These are phyloP conservation scores for Polygonum aviculare DNA, from an alignment of 148 eudicot species.

Conservation along the genomic window DNA sequence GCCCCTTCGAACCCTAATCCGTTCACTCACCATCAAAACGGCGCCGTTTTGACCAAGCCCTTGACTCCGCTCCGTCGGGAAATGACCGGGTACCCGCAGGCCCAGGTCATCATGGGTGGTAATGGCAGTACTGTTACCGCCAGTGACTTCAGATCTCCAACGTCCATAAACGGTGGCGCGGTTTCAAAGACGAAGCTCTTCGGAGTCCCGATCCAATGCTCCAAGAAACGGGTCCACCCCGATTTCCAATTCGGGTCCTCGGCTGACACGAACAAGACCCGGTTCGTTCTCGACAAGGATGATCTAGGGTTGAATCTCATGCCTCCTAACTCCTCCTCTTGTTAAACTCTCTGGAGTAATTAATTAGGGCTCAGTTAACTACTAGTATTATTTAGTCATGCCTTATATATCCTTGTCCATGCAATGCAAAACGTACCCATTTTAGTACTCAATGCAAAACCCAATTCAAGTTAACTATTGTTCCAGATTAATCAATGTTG, in stretches of 20 bases:
- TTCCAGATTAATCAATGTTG: neutral
- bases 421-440: slow-evolving; percentile 6
- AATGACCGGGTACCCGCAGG: neutral
- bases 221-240: slow-evolving; percentile 61
- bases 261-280: slow-evolving; percentile 25
- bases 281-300: slow-evolving; percentile 63
- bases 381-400: neutral
- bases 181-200: slow-evolving; percentile 43
- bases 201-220: slow-evolving; percentile 47
- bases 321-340: slow-evolving; percentile 59
- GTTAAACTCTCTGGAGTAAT: slow-evolving; percentile 11
- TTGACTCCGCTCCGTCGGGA: neutral
- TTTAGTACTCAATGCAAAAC: neutral
- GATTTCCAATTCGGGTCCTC: slow-evolving; percentile 21
- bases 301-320: slow-evolving; percentile 83
- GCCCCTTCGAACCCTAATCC: slow-evolving; percentile 1
- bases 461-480: neutral
- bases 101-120: neutral
- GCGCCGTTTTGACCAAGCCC: slow-evolving; percentile 5
- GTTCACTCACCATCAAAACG: neutral
- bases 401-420: neutral
- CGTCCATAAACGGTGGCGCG: neutral
- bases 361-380: neutral
- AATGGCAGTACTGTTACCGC: no score
- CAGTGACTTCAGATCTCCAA: neutral